Evolutionary conservation across 192 early-diverging fungal species (phyloP), one percentile per base, ranked within the genome.

Genomic region (Backusella tuberculispora): DNA sequence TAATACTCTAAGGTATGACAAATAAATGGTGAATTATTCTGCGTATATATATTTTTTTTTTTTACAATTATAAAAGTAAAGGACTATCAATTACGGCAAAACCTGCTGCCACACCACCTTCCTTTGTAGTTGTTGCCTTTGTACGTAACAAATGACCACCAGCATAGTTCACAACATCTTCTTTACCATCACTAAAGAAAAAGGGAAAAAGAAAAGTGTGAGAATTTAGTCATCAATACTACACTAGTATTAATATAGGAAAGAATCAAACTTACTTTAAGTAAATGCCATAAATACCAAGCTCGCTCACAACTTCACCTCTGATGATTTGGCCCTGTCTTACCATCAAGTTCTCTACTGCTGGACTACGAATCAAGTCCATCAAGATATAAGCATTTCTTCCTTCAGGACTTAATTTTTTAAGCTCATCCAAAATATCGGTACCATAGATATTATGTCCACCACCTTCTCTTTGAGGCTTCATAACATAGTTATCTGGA

Each of bases 381-480:
- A 99, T 99, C 13, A 99, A 80, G 71, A 99, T 99, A 72, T 93
- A 97, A 0, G 92, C 95, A 74, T 88, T 91, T 13, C 92, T 84
- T 75, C 95, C 94, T 46, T 89, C 80, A 21, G 72, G 79, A 3
- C 86, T 77, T 50, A 98, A 63, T 21, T 77, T 76, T 9, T 69
- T 53, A 5, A 99, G 72, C 7, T 79, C 72, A 9, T 26, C 66
- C 1, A 89, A 87, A 73, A 99, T 95, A 74, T 98, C 94, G 17
- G 87, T 77, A 15, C 94, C 92, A 76, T 99, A 99, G 13, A 95
- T 83, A 85, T 99, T 99, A 84, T 98, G 95, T 74, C 92, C 97
- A 63, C 97, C 97, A 4, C 97, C 97, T 80, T 99, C 96, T 47
- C 97, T 89, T 81, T 99, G 97, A 6, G 97, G 96, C 82, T 99